Evolutionary conservation across 1,139 yeast genomes (phyloP), one percentile per base, ranked within the genome.

Genomic region (Arxiozyma bovina): DNA sequence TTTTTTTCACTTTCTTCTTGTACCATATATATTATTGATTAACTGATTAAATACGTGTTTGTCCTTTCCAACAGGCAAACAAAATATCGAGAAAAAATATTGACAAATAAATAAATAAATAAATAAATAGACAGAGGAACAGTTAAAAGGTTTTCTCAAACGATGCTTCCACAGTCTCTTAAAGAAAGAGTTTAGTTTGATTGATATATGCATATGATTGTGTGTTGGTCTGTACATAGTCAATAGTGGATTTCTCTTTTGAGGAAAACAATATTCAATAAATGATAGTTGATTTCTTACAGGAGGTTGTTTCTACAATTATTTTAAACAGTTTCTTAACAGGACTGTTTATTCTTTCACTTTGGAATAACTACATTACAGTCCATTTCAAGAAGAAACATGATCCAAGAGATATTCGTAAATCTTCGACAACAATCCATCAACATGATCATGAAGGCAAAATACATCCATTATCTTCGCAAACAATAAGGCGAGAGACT

Each of bases 321-420:
- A 58, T 63, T 20, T 48, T 64, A 9, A 52, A 50, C 18, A 56
- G 60, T 25, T 65, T 63, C 50, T 57, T 67, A 40, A 42, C 61
- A 1, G 61, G 59, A 5, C 53, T 67, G 22, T 64, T 66, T 43
- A 47, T 66, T n/a, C 55, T 63, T 18, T 64, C 71, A 11, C 51
- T 66, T 42, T 66, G 68, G 63, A 64, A 65, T 51, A 63, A 65
- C 45, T 62, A 60, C 30, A 52, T 63, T 2, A 58, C 61, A 1
- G 63, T 58, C 8, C 69, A 64, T 55, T 55, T 65, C 43, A 53
- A 52, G 18, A 58, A 57, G 46, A 60, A 55, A 41, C 60, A 59
- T 23, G 69, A 64, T 55, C 66, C 64, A 47, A 60, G 69, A 56
- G 70, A 66, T 54, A 59, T 63, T 1, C 60, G 70, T 50, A 56